Evolutionary conservation across 192 early-diverging fungal species (phyloP), one percentile per base, ranked within the genome.

Genomic region (Coemansia sp.): DNA sequence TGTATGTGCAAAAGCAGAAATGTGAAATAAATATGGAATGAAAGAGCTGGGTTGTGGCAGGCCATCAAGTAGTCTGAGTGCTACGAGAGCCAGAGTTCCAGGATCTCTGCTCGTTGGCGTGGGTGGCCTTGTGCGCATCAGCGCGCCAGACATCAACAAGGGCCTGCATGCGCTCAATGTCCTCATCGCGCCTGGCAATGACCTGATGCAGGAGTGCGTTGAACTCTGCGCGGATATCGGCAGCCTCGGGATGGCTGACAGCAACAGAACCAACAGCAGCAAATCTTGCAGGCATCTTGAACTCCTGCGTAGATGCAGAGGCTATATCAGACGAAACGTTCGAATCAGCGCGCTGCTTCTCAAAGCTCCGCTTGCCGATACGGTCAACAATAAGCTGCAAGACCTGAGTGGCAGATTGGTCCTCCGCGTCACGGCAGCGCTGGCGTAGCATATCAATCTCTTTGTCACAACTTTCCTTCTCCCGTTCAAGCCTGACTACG

Each of bases 141-240:
- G 57, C 41, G 26, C 76, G 76, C 76, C 69, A 70, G 51, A 49
- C 71, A 49, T 79, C 76, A 7, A 68, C 71, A 16, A 79, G 60
- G 7, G 71, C 64, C 61, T 73, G 70, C 51, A 79, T 64, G 31
- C 76, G 53, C 31, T 79, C 76, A 56, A 73, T 63, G 58, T 79
- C 76, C 48, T 79, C 71, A 52, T 79, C 76, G 41, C 76, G 76
- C 21, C 69, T 61, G 3, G 71, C 30, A 44, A 79, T 79, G 57
- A 79, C 58, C 52, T 73, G 76, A 55, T 73, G 71, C 25, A 79
- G 60, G 48, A 79, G 61, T 68, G 67, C 76, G 44, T 79, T 80
- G 49, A 80, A 80, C 58, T 80, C 77, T 24, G 71, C 54, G 31
- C 77, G 77, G 41, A 80, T 80, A 47, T 80, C 77, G 65, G 61